These are phyloP conservation scores for Capniomyces stellatus DNA, from an alignment of 371 early-diverging fungal genomes.

Conservation along the genomic window DNA sequence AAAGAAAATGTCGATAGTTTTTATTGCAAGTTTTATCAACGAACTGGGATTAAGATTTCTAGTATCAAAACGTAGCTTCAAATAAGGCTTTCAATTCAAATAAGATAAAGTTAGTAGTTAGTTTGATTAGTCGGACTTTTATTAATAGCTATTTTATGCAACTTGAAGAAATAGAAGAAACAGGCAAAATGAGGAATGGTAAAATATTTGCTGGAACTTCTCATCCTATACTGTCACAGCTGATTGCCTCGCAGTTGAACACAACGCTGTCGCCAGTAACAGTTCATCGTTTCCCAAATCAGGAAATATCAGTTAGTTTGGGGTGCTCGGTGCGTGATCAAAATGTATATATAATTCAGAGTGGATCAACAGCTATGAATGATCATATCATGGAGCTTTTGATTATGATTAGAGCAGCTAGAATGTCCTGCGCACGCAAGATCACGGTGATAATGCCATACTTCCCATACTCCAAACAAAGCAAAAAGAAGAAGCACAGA, in stretches of 20 bases:
- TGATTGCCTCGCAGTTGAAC: conserved; percentile 64
- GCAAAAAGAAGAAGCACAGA: conserved; percentile 88
- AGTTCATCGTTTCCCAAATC: conserved; percentile 56
- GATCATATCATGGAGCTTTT: conserved; percentile 92
- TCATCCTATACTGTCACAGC: conserved; percentile 70
- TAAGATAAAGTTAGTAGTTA: too few species aligned
- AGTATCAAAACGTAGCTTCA: too few species aligned
- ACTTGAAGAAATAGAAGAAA: too few species aligned
- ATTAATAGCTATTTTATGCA: too few species aligned
- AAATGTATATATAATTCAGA: conserved; percentile 94
- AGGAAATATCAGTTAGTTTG: conserved; percentile 54
- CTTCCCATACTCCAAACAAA: conserved; percentile 92
- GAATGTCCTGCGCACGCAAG: conserved; percentile 70
- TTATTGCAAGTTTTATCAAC: too few species aligned
- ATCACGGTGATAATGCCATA: conserved; percentile 85
- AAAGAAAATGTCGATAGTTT: too few species aligned
- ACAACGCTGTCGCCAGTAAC: conserved; percentile 53
- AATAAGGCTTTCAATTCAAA: too few species aligned
- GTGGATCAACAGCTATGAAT: conserved; percentile 72
- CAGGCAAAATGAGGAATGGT: conserved; percentile 71
- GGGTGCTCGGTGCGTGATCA: conserved; percentile 84
- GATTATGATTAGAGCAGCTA: conserved; percentile 90
- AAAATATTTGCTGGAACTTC: conserved; percentile 88
- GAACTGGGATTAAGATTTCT: too few species aligned
- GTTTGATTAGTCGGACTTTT: too few species aligned